Evolutionary conservation across 2,329 filamentous ascomycete species (phyloP), one percentile per base, ranked within the genome.

Genomic region (Coleophoma cylindrospora): DNA sequence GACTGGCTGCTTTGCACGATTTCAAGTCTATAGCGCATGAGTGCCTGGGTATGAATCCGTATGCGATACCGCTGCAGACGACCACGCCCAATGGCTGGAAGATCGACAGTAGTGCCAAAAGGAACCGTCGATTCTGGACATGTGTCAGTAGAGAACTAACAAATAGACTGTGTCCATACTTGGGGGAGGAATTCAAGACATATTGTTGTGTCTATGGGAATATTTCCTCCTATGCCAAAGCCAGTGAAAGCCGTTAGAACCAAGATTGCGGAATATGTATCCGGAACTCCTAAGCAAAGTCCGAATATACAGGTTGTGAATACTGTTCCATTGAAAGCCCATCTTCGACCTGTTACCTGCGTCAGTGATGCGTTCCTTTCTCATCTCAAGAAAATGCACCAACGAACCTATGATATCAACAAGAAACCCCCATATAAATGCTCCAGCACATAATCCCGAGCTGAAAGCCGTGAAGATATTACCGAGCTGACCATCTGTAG

Each of bases 121-220:
- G 48, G 21, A 57, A 59, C n/a, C 60, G 57, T 17, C 51, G 49
- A 43, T 60, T 60, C 52, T 60, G 36, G 34, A n/a, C 11, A 37
- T 37, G n/a, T 37, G 34, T 37, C 34, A 37, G 34, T 19, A 19
- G 19, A 19, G 19, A 19, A 19, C 2, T 19, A 19, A 19, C 3
- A 3, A 19, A 19, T 19, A 19, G 19, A 19, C 19, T 37, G 34
- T 11, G 36, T 38, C 15, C 40, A 9, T 52, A 58, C 56, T 41
- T 56, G 52, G 2, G 60, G 60, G n/a, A 62, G 45, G 34, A 62
- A 61, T 43, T 62, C 60, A 0, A 62, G 53, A 27, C 50, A 54
- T 38, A 62, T 61, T 5, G 59, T 62, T n/a, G 60, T 57, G 43
- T 62, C 59, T 34, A 62, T 62, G 12, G 60, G 60, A 32, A 62